Evolutionary conservation across 306 rosid genomes (phyloP), one percentile per base, ranked within the genome.

Genomic region (Psophocarpus tetragonolobus): DNA sequence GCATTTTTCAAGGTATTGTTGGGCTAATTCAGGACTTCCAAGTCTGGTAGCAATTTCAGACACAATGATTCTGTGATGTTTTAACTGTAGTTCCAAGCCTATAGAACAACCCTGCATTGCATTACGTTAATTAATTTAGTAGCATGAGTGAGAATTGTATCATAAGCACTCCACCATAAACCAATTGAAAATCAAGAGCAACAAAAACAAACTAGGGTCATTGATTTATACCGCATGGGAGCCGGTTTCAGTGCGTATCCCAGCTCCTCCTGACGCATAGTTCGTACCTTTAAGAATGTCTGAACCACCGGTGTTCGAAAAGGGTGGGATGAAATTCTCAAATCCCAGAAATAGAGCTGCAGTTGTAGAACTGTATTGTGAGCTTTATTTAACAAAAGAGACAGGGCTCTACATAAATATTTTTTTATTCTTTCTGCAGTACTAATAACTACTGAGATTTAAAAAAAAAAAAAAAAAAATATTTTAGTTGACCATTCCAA

Each of bases 261-360:
- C 87, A 23, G 81, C 74, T 41, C 39, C 69, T 3, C 83, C 87
- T 1, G 85, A 83, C 48, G 89, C 89, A 76, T 86, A 80, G 71
- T 86, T 86, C 10, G 76, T 81, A 14, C 89, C 89, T 76, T 51
- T 72, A 12, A 85, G 82, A 64, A 79, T 79, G 45, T 85, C 89
- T 4, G 73, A 50, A 18, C 82, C 82, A 56, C 41, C 50, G 9
- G 65, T 36, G 33, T 64, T 79, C 17, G 84, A 80, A 57, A 70
- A 82, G 63, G 89, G 82, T 39, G 84, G 86, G 32, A 82, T 85
- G 39, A 82, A 75, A 2, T 57, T 12, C 68, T 79, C 74, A 17
- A 82, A 79, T 27, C 75, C 84, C n/a, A 85, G 73, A 29, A 82
- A 8, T n/a, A 82, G 66, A 71, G 74, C 89, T 82, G 71, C 39